Conservation (phyloP, 306 rosid species). For the Quillaja saponaria region DNA sequence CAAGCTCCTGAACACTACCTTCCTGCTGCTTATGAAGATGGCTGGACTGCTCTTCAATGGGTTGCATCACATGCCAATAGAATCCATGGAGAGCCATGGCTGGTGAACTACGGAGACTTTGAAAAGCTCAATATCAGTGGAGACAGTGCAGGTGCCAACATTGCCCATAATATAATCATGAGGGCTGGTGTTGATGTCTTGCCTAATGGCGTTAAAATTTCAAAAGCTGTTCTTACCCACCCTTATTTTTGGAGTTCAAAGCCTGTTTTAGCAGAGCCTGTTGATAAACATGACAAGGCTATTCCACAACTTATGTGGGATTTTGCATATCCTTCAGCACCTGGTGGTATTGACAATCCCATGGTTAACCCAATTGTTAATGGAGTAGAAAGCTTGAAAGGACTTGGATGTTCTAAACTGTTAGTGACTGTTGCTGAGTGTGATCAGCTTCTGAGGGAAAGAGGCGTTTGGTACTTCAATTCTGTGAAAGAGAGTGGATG, state of each 20-base stretch:
- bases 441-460: slow-evolving; percentile 37
- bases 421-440: slow-evolving; percentile 40
- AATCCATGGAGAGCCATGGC: slow-evolving; percentile 46
- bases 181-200: slow-evolving; percentile 43
- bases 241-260: slow-evolving; percentile 47
- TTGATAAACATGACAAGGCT: not conserved
- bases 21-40: slow-evolving; percentile 44
- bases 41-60: slow-evolving; percentile 54
- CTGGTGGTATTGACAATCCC: slow-evolving; percentile 44
- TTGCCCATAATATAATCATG: slow-evolving; percentile 50
- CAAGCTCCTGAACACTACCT: slow-evolving; percentile 51
- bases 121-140: slow-evolving; percentile 47
- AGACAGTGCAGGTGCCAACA: slow-evolving; percentile 62
- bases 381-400: slow-evolving; percentile 42
- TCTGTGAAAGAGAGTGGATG: slow-evolving; percentile 39
- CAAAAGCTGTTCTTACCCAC: slow-evolving; percentile 40
- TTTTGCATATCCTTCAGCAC: slow-evolving; percentile 36
- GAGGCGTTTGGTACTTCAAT: slow-evolving; percentile 42
- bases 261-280: slow-evolving; percentile 32
- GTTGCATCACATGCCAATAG: slow-evolving; percentile 17
- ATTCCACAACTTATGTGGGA: slow-evolving; percentile 23
- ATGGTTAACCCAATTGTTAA: slow-evolving; percentile 33
- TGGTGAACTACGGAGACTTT: slow-evolving; percentile 36
- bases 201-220: slow-evolving; percentile 29
- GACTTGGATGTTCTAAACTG: slow-evolving; percentile 40